Evolutionary conservation across 306 rosid species (phyloP), one percentile per base, ranked within the genome.

Genomic region (Castanea sativa): DNA sequence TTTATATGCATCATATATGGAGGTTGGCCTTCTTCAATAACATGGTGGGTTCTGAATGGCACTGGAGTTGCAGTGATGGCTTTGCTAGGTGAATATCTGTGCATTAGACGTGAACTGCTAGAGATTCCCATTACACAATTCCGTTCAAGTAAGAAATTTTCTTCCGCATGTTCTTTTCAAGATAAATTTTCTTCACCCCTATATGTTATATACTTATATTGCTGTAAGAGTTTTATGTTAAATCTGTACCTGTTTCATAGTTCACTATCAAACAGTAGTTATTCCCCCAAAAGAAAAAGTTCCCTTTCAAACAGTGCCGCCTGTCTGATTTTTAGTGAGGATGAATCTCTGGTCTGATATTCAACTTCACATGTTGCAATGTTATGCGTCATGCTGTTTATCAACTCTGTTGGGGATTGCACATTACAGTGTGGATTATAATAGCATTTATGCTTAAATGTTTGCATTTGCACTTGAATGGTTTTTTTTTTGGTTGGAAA

Each of bases 11-110:
- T 93, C 52, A 55, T 79, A 41, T 96, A 96, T 73, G 99, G 99
- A 73, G 99, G 99, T 60, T 96, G 97, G 99, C 99, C 99, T 72
- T 89, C 97, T 59, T 89, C 99, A 68, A 76, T 89, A 75, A 87
- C 98, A n/a, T 93, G 99, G 99, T 96, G 99, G 99, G 77, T 91
- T 80, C 96, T 93, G 81, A 88, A 91, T 85, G 98, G 90, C 82
- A 88, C 94, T 78, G 99, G 98, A 85, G 30, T 96, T 86, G 97
- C 92, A 68, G 85, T 89, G 80, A 93, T 91, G 99, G 90, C 90
- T 83, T 80, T 89, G 79, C 85, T 96, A 63, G 96, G 99, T 77
- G 91, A 82, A 81, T 79, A 85, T 81, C 89, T 96, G 78, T 96
- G 97, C 86, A 81, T 78, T 71, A 90, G 5, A 63, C 96, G 98